Conservation (phyloP, 164 flowering plant genomes). For the Santalum album region DNA sequence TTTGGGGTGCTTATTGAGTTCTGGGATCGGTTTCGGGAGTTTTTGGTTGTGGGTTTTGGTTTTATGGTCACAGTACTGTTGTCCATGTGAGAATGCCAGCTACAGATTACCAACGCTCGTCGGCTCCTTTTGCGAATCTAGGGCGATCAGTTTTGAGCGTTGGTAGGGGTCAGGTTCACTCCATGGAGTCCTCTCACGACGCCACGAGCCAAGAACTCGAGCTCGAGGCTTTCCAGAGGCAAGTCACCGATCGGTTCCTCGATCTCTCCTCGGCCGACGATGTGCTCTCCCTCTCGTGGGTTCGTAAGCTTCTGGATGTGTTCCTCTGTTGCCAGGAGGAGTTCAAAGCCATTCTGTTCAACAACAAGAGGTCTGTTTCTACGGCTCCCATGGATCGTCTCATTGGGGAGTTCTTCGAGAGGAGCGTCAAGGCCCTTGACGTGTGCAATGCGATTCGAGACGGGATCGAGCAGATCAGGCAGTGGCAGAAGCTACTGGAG, state of each 20-base stretch:
- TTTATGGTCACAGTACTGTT: neutral
- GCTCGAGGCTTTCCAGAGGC: conserved; percentile 61
- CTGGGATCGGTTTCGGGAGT: no score
- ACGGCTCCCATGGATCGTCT: conserved; percentile 52
- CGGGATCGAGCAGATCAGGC: conserved; percentile 74
- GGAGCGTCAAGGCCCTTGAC: conserved; percentile 77
- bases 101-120: no score
- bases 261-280: conserved; percentile 42
- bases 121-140: conserved; percentile 10
- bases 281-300: conserved; percentile 63
- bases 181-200: conserved; percentile 39
- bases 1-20: neutral
- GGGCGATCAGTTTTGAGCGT: conserved; percentile 63
- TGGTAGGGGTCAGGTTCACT: conserved; percentile 59
- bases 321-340: conserved; percentile 76
- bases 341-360: conserved; percentile 43
- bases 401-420: conserved; percentile 51
- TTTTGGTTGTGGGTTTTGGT: no score
- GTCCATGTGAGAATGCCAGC: conserved; percentile 14
- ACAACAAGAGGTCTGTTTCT: conserved; percentile 19
- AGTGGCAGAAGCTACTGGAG: conserved; percentile 73
- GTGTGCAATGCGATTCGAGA: conserved; percentile 85
- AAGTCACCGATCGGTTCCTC: conserved; percentile 45
- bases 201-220: conserved; percentile 28
- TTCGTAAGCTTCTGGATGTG: conserved; percentile 55